Evolutionary conservation across 352 stramenopile genomes (phyloP).

Genomic region (Phytophthora pinifolia): DNA sequence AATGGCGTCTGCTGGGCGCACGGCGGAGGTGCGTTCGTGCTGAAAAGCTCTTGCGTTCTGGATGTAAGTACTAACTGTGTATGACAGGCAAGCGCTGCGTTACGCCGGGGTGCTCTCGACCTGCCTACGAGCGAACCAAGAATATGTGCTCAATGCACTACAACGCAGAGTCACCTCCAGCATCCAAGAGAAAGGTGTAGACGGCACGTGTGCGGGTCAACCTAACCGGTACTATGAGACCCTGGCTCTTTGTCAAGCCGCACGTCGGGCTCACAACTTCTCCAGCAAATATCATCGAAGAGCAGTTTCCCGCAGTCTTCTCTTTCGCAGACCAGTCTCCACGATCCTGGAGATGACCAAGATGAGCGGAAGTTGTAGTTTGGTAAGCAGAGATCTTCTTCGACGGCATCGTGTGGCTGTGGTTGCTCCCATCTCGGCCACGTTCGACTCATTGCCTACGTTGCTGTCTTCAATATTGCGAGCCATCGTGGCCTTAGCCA

Average conservation of each 20-base stretch:
- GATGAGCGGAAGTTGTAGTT: slow-evolving; percentile 10
- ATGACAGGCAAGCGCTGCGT: slow-evolving; percentile 45
- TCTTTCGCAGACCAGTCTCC: neutral
- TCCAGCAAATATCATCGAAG: slow-evolving; percentile 5
- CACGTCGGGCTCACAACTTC: too few relatives aligned
- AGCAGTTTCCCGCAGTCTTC: slow-evolving; percentile 8
- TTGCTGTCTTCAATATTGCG: too few relatives aligned
- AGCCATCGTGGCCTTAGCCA: too few relatives aligned
- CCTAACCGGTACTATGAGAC: slow-evolving; percentile 1
- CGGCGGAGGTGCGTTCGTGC: slow-evolving; percentile 21
- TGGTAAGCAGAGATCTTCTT: neutral
- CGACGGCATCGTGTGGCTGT: neutral
- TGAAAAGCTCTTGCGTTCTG: neutral
- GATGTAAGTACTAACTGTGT: neutral
- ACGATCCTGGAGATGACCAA: slow-evolving; percentile 3
- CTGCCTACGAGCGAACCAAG: slow-evolving; percentile 60
- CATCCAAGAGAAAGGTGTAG: slow-evolving; percentile 8
- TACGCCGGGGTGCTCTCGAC: slow-evolving; percentile 33
- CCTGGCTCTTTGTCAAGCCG: neutral
- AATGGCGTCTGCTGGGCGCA: slow-evolving; percentile 38
- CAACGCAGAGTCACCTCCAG: slow-evolving; percentile 11
- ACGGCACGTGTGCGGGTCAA: neutral
- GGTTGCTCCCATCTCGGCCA: too few relatives aligned
- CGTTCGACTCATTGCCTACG: too few relatives aligned
- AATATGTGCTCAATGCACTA: slow-evolving; percentile 62